Evolutionary conservation across 768 basidiomycete genomes (phyloP).

Genomic region (Lentinus brumalis): DNA sequence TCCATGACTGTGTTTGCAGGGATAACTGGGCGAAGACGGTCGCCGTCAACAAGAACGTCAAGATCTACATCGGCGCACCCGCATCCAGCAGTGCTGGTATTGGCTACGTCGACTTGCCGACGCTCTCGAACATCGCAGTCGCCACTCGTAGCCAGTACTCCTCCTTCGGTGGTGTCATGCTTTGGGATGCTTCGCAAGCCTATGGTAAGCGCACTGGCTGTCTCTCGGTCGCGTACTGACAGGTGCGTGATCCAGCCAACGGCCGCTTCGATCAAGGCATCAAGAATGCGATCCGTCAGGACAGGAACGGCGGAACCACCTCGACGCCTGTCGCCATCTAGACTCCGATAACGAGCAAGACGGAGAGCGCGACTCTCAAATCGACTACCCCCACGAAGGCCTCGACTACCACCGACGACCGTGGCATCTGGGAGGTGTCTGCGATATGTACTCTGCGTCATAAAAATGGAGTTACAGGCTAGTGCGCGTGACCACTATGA

Average conservation of each 20-base stretch:
- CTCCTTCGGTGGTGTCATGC: slow-evolving; percentile 64
- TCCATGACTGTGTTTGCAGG: slow-evolving; percentile 41
- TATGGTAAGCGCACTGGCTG: not conserved
- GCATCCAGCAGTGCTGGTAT: slow-evolving; percentile 58
- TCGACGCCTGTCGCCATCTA: not conserved
- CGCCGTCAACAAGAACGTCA: slow-evolving; percentile 61
- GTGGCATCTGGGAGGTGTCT: too few species aligned
- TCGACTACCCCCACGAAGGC: not conserved
- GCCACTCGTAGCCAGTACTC: slow-evolving; percentile 59
- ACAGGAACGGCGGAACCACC: slow-evolving; percentile 2
- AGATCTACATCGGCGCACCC: slow-evolving; percentile 67
- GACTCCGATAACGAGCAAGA: slow-evolving; percentile 13
- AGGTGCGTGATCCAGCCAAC: slow-evolving; percentile 22
- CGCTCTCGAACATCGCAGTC: slow-evolving; percentile 48
- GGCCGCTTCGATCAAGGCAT: slow-evolving; percentile 26
- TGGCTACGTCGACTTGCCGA: slow-evolving; percentile 56
- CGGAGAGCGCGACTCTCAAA: not conserved
- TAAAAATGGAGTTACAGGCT: too few species aligned
- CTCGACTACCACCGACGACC: slow-evolving; percentile 7
- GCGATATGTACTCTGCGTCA: too few species aligned
- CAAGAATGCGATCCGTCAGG: slow-evolving; percentile 25
- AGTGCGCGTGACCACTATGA: too few species aligned
- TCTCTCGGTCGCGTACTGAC: slow-evolving; percentile 9
- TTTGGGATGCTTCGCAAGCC: slow-evolving; percentile 39
- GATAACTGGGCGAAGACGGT: slow-evolving; percentile 63